phyloP scores from a whole-genome alignment of 352 stramenopile genomes.

The Albugo candida region DNA sequence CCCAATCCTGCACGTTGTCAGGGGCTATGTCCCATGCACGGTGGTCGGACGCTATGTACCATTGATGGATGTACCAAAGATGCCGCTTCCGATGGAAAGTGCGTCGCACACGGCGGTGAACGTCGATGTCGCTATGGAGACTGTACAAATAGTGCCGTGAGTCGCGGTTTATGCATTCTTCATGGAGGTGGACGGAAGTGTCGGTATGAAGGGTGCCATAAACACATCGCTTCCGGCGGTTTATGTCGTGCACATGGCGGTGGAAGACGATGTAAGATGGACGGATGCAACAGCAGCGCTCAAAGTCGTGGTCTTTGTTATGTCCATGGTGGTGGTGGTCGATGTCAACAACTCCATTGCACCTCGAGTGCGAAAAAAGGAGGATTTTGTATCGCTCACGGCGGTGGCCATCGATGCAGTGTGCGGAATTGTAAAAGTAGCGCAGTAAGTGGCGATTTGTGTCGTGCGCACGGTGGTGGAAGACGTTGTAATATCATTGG shows the following conservation, averaged over 20 bases:
- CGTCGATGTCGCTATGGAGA: constrained; percentile 20
- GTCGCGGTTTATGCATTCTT: constrained; percentile 34
- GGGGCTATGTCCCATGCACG: constrained; percentile 32
- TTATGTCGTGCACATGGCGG: constrained; percentile 68
- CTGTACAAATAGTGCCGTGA: constrained; percentile 32
- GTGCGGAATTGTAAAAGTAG: constrained; percentile 50
- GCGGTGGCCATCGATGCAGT: constrained; percentile 63
- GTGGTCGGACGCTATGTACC: constrained; percentile 36
- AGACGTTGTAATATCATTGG: constrained; percentile 47
- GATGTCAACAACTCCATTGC: constrained; percentile 49
- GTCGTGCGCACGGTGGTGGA: constrained; percentile 57
- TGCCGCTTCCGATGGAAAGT: constrained; percentile 38
- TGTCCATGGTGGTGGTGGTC: constrained; percentile 58
- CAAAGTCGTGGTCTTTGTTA: constrained; percentile 71
- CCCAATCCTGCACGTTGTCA: constrained; percentile 27
- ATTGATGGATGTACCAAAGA: constrained; percentile 31
- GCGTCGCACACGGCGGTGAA: constrained; percentile 38
- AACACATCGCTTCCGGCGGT: constrained; percentile 57
- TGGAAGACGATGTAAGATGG: constrained; percentile 59
- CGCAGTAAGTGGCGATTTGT: constrained; percentile 59
- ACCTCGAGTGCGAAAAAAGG: constrained; percentile 73
- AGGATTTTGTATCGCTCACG: constrained; percentile 65
- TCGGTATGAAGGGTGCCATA: constrained; percentile 34
- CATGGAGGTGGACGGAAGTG: constrained; percentile 61
- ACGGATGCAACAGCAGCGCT: constrained; percentile 49